These are phyloP conservation scores for Diaporthe ampelina DNA, from an alignment of 2,329 filamentous ascomycete species.

Conservation along the genomic window DNA sequence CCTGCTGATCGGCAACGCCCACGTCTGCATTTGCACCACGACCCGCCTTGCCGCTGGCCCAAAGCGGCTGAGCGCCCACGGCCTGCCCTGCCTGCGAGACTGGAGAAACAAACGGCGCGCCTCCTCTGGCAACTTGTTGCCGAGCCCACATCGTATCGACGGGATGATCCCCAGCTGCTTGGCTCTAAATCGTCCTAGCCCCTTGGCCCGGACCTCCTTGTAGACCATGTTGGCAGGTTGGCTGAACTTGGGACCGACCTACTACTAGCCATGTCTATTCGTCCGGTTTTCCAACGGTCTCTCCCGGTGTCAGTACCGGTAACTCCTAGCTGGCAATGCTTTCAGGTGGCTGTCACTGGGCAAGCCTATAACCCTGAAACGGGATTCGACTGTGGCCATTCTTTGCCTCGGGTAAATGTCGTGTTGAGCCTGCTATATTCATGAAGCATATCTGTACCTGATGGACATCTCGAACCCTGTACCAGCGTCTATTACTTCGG, in stretches of 20 bases:
- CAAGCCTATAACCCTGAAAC: not conserved
- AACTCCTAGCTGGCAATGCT: not conserved
- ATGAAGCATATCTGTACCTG: not conserved
- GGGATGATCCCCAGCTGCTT: constrained; percentile 1
- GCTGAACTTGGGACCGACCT: constrained; percentile 13
- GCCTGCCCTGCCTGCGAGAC: not conserved
- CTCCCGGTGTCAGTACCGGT: not conserved
- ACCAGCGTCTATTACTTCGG: not conserved
- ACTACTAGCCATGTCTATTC: not conserved
- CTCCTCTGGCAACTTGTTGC: not conserved
- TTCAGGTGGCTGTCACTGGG: not conserved
- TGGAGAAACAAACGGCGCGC: constrained; percentile 16
- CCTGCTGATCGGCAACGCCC: constrained; percentile 21
- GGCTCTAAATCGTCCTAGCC: not conserved
- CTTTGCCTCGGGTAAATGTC: not conserved
- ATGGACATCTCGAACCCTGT: not conserved
- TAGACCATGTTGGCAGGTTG: not conserved
- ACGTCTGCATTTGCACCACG: constrained; percentile 4
- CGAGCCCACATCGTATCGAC: not conserved
- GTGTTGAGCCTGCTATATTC: not conserved
- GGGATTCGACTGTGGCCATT: no score
- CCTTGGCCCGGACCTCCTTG: not conserved
- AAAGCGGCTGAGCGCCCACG: constrained; percentile 23
- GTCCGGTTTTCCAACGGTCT: constrained; percentile 3
- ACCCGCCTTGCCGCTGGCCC: not conserved